These are phyloP conservation scores for Mortierella sp. DNA, from an alignment of 371 early-diverging fungal species.

Conservation along the genomic window DNA sequence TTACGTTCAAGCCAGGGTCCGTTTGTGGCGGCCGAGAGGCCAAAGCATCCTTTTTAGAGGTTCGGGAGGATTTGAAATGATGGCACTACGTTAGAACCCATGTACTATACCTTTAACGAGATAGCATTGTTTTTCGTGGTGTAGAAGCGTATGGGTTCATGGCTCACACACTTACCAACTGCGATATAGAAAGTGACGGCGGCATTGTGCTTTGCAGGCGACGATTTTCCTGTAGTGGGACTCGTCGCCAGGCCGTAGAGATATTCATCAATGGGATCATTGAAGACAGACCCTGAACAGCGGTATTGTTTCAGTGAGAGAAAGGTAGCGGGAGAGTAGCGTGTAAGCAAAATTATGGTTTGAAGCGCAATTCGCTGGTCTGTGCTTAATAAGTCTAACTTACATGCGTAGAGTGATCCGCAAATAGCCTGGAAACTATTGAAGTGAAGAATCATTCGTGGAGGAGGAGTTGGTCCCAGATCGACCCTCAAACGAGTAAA, in stretches of 20 bases:
- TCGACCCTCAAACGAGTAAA: too few species aligned
- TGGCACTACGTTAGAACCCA: too few species aligned
- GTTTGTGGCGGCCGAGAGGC: slow-evolving; percentile 69
- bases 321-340: neutral
- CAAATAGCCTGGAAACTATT: slow-evolving; percentile 51
- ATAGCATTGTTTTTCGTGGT: too few species aligned
- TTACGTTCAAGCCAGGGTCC: slow-evolving; percentile 76
- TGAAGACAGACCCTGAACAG: slow-evolving; percentile 68
- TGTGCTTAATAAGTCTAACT: too few species aligned
- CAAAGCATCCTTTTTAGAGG: slow-evolving; percentile 60
- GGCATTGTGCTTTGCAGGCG: slow-evolving; percentile 53
- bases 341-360: neutral
- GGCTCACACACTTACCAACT: slow-evolving; percentile 59
- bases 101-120: too few species aligned
- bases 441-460: neutral
- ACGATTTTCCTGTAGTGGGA: slow-evolving; percentile 19
- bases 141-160: too few species aligned
- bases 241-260: slow-evolving; percentile 55
- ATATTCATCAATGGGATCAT: slow-evolving; percentile 68
- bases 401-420: slow-evolving; percentile 53
- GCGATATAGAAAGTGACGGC: slow-evolving; percentile 76
- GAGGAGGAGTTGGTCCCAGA: too few species aligned
- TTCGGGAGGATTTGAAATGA: too few species aligned
- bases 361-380: too few species aligned
- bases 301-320: too few species aligned